A percentile compares a stretch with the other conserved stretches of the same genome.
These are phyloP conservation scores for Coemansia sp. DNA, from an alignment of 192 early-diverging fungal species.

Conservation along the genomic window DNA sequence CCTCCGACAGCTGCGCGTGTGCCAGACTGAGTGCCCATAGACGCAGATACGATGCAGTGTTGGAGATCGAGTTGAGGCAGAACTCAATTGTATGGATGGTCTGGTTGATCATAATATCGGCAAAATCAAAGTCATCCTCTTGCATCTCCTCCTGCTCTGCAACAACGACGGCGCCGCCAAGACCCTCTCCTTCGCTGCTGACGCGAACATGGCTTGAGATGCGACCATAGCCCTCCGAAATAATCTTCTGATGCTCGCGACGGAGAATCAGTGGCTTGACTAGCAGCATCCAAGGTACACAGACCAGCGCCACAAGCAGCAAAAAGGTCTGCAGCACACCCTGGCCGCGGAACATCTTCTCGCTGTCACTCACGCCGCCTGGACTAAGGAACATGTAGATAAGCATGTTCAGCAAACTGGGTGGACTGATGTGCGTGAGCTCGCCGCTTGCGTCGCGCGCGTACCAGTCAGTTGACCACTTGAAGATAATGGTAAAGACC, in stretches of 20 bases:
- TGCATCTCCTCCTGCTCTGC: conserved; percentile 68
- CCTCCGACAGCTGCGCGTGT: conserved; percentile 96
- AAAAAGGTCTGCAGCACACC: conserved; percentile 76
- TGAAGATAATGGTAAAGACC: conserved; percentile 85
- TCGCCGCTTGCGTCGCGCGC: conserved; percentile 66
- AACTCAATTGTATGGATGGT: conserved; percentile 99
- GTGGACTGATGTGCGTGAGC: conserved; percentile 71
- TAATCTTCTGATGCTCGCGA: conserved; percentile 75
- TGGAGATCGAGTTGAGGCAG: conserved; percentile 92
- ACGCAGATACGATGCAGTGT: conserved; percentile 98
- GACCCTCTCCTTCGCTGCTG: conserved; percentile 49
- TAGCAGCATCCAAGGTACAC: conserved; percentile 97
- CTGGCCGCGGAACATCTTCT: conserved; percentile 86
- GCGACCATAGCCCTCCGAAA: conserved; percentile 72
- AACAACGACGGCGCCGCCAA: conserved; percentile 54
- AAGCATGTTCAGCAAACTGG: conserved; percentile 94
- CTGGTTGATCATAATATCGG: conserved; percentile 95
- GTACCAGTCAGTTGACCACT: conserved; percentile 93
- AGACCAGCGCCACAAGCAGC: conserved; percentile 78
- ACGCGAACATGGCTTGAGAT: conserved; percentile 56
- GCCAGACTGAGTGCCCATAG: conserved; percentile 98
- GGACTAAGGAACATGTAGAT: conserved; percentile 99
- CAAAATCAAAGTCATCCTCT: conserved; percentile 84
- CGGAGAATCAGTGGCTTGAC: conserved; percentile 86
- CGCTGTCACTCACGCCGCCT: conserved; percentile 66